Evolutionary conservation across 495 filamentous ascomycete species (phyloP), one percentile per base, ranked within the genome.

Genomic region (Daldinia grandis): DNA sequence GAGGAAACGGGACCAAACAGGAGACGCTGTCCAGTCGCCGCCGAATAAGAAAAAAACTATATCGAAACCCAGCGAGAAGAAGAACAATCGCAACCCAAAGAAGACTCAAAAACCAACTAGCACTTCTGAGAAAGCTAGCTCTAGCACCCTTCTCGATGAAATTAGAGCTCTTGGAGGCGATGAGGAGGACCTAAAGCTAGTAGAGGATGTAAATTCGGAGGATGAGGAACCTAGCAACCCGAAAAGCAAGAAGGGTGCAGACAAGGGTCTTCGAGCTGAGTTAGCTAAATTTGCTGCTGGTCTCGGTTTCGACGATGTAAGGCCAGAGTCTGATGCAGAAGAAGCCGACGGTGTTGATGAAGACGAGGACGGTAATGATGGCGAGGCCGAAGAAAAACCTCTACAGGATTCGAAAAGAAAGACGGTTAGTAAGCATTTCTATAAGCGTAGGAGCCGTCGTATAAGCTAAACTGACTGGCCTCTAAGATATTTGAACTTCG

Each of bases 101-200:
- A 74, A 76, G 42, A 67, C 68, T 30, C 61, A 53, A 7, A 83
- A 84, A 42, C 76, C 80, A 72, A 85, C 82, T 55, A 64, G 37
- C 42, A 40, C 66, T 58, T n/a, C 78, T 9, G 70, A 73, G 28
- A 76, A 81, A 55, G 78, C 80, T 30, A 63, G 44, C 4, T 64
- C 49, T 17, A 72, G 63, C 5, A 33, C 65, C 14, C 79, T 92
- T 35, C 83, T 92, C 31, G 86, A 90, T 68, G 92, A 94, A 71
- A 92, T 96, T 68, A 76, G 88, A 60, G 90, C 88, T 21, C 83
- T 96, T 40, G 93, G 92, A 19, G 93, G 93, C 24, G 91, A 90
- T 28, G 86, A 93, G 75, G 90, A 92, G 27, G 92, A 94, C 74
- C 77, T 90, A 42, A 86, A 90, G 50, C 79, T 93, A 37, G 80